Conservation (phyloP, 192 early-diverging fungal genomes). For the Backusella macrospora region DNA sequence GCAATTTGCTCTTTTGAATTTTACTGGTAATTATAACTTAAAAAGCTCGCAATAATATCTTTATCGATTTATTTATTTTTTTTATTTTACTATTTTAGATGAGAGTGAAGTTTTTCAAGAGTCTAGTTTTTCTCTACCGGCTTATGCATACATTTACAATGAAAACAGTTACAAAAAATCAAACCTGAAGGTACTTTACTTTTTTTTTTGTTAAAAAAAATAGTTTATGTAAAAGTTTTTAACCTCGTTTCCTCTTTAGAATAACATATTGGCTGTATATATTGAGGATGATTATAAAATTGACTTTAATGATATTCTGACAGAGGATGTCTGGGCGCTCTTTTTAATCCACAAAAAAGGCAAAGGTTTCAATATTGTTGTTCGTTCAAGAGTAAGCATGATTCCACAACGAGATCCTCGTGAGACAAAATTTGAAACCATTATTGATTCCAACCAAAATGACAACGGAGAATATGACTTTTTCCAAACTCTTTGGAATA, state of each 20-base stretch:
- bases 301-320: constrained; percentile 10
- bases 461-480: constrained; percentile 6
- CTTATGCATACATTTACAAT: constrained; percentile 6
- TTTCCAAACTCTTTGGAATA: constrained; percentile 17
- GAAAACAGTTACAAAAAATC: background rate
- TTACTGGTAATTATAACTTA: constrained; percentile 5
- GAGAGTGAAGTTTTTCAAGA: constrained; percentile 10
- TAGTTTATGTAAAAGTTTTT: background rate
- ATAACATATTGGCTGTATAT: constrained; percentile 18
- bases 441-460: background rate
- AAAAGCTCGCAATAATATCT: too few relatives aligned
- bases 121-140: background rate
- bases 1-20: background rate
- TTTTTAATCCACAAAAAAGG: constrained; percentile 10
- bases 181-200: background rate
- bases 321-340: constrained; percentile 14
- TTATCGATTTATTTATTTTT: background rate
- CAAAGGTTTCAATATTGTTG: background rate
- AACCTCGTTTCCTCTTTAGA: background rate
- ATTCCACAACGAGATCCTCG: constrained; percentile 10
- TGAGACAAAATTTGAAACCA: constrained; percentile 20
- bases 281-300: constrained; percentile 14
- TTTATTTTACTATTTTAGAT: constrained; percentile 11
- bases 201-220: too few relatives aligned
- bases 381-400: constrained; percentile 8